Conservation (phyloP, 352 stramenopile genomes). For the Blastocystis sp. region DNA sequence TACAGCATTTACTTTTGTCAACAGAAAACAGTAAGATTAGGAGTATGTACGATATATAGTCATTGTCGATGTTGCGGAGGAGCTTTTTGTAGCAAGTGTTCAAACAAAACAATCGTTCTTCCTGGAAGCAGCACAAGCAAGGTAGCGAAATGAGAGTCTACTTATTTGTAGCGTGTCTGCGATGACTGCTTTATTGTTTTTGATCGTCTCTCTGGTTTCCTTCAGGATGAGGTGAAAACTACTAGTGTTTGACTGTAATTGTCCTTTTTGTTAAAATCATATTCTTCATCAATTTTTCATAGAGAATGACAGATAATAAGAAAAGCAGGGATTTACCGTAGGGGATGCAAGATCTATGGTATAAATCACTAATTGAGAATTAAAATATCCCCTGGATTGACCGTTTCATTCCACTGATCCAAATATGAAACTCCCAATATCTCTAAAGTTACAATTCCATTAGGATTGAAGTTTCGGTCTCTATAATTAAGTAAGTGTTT, state of each 20-base stretch:
- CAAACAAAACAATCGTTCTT: not conserved
- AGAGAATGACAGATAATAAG: not conserved
- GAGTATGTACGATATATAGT: not conserved
- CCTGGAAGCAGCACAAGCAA: not conserved
- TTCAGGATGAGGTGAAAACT: not conserved
- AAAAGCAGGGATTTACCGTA: too few species aligned
- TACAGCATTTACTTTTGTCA: not conserved
- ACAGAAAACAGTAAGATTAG: conserved; percentile 36
- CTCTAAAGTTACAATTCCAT: not conserved
- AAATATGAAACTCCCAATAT: not conserved
- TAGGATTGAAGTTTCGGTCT: not conserved
- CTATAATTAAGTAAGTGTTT: not conserved
- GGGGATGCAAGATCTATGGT: too few species aligned
- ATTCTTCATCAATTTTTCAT: not conserved
- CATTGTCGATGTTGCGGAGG: conserved; percentile 25
- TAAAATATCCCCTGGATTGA: not conserved
- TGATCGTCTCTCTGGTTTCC: not conserved
- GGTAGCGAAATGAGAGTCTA: not conserved
- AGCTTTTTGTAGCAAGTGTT: conserved; percentile 27
- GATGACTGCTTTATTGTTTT: conserved; percentile 44
- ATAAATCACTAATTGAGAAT: not conserved
- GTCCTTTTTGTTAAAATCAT: not conserved
- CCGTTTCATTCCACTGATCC: not conserved
- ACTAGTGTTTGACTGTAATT: not conserved
- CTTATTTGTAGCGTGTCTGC: conserved; percentile 37